Evolutionary conservation across 768 basidiomycete genomes (phyloP), one percentile per base, ranked within the genome.

Genomic region (Suillus brevipes): DNA sequence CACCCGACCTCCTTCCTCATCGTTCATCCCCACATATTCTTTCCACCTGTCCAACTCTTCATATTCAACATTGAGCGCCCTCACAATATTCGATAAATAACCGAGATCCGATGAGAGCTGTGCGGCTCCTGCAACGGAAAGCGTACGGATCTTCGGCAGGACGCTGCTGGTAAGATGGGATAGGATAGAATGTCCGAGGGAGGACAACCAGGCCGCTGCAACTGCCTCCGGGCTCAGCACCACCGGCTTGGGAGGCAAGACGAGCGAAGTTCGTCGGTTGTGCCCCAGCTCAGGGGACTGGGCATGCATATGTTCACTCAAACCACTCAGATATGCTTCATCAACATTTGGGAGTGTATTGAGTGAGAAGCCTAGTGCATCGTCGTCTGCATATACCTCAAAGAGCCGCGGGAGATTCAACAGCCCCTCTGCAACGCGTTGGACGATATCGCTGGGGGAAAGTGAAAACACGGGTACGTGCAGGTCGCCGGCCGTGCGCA

Each of bases 321-420:
- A 72, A 43, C 78, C 80, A 62, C 81, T 83, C 23, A 86, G 72
- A 57, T 84, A 75, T 49, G 89, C 86, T 7, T 79, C 68, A 64
- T 91, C 87, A 59, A 92, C 74, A 69, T 87, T 86, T 0, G 91
- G 94, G 12, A 98, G 79, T 6, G 91, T 94, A 57, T 90, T 87
- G 47, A 98, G 80, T 42, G 93, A 94, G 77, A 95, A 97, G 2
- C 89, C 86, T 10, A 98, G 83, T 12, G 94, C 92, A 66, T 95
- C 94, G 74, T 98, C 95, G 64, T 90, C 89, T 8, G 91, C 93
- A 72, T 97, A 97, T 20, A 96, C 91, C 75, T 99, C 96, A 72
- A 99, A 97, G 18, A 99, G 80, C 63, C 95, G 80, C 2, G 97
- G 94, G 3, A 99, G 85, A 78, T 97, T 97, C 38, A 98, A 82